Evolutionary conservation across 805 yeast genomes (phyloP).

Genomic region (Candida montana): DNA sequence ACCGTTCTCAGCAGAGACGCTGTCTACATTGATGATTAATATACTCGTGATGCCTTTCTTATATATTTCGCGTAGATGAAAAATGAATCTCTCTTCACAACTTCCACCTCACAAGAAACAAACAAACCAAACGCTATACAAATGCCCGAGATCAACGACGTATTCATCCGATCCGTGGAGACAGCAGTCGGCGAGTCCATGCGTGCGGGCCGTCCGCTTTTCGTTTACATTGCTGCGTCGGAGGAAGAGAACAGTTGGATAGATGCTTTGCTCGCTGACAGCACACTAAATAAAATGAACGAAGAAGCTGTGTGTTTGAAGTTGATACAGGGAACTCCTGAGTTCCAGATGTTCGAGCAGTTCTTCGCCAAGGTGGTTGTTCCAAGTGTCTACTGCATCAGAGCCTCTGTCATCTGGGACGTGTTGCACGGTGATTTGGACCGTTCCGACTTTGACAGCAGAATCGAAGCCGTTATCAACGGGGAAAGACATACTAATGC

Average conservation of each 20-base stretch:
- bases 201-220: constrained; percentile 30
- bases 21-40: constrained; percentile 36
- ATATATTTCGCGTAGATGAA: too few species aligned
- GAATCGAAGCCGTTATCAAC: constrained; percentile 7
- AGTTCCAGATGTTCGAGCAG: constrained; percentile 45
- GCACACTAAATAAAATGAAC: constrained; percentile 15
- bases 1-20: constrained; percentile 54
- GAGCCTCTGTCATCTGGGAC: constrained; percentile 41
- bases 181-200: constrained; percentile 38
- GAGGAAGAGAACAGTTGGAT: constrained; percentile 21
- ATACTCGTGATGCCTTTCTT: background rate
- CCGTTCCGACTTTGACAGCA: constrained; percentile 22
- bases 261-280: constrained; percentile 14
- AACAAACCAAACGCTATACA: too few species aligned
- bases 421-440: constrained; percentile 32
- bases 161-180: constrained; percentile 27
- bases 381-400: constrained; percentile 57
- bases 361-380: constrained; percentile 45
- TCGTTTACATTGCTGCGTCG: constrained; percentile 33
- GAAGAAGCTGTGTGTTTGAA: constrained; percentile 36
- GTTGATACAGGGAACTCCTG: constrained; percentile 35
- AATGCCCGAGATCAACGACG: constrained; percentile 14
- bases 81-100: too few species aligned
- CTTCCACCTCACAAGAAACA: too few species aligned
- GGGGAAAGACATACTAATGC: constrained; percentile 6